These are phyloP conservation scores for Amanita jacksonii DNA, from an alignment of 768 basidiomycete genomes.

Conservation along the genomic window DNA sequence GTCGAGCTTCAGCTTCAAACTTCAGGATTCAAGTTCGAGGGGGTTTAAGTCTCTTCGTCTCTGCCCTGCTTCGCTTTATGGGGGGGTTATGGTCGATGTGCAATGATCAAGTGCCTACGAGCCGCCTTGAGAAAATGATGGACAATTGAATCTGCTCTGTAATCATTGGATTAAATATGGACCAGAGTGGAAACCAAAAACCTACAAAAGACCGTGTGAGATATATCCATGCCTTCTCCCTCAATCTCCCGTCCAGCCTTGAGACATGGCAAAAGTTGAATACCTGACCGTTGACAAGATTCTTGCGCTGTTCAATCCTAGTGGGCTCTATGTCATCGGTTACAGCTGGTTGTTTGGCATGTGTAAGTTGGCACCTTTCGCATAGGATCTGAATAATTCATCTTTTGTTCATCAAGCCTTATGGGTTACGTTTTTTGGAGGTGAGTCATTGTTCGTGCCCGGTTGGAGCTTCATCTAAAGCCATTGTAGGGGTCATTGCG, in stretches of 20 bases:
- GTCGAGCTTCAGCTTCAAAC: too few relatives aligned
- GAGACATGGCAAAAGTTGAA: conserved; percentile 25
- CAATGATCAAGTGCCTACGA: too few relatives aligned
- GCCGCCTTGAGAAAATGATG: neutral
- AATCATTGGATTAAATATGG: too few relatives aligned
- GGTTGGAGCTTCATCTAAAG: neutral
- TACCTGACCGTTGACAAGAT: conserved; percentile 26
- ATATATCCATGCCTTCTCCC: neutral
- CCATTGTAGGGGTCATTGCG: conserved; percentile 44
- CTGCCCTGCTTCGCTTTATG: too few relatives aligned
- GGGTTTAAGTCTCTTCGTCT: too few relatives aligned
- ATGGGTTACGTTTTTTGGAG: conserved; percentile 66
- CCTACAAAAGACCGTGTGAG: too few relatives aligned
- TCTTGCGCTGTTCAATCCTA: conserved; percentile 22
- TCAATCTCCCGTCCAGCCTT: neutral
- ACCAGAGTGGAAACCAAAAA: too few relatives aligned
- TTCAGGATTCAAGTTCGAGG: too few relatives aligned
- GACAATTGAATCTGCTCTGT: too few relatives aligned
- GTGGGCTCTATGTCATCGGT: conserved; percentile 41
- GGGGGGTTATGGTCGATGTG: too few relatives aligned
- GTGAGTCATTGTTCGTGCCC: conserved; percentile 16
- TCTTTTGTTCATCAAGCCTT: conserved; percentile 23
- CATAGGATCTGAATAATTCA: neutral
- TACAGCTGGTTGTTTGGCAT: conserved; percentile 61
- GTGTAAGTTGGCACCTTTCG: conserved; percentile 35